phyloP scores from a whole-genome alignment of 2,329 filamentous ascomycete genomes.

The Alternaria arborescens region DNA sequence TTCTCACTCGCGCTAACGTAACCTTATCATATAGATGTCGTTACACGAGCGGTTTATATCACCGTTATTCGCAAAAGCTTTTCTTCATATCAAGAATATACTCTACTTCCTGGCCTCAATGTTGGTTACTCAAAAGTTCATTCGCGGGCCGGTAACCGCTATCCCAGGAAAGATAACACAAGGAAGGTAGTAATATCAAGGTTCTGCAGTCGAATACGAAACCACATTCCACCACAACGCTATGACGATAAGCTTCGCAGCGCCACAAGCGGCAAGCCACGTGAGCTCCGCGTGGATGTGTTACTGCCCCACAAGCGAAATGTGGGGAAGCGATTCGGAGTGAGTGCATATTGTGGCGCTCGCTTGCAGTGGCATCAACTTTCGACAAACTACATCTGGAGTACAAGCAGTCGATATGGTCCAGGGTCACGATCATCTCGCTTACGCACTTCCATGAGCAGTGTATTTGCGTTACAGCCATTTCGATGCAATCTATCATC shows the following conservation, averaged over 20 bases:
- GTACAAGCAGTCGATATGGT: background rate
- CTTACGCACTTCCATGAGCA: background rate
- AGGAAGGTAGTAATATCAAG: background rate
- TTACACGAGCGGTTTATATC: background rate
- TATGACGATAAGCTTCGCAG: background rate
- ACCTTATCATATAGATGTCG: background rate
- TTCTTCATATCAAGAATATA: too few species aligned
- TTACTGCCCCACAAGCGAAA: conserved; percentile 14
- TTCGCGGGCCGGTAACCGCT: background rate
- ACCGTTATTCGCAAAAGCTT: background rate
- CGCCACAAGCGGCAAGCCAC: conserved; percentile 6
- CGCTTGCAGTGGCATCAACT: background rate
- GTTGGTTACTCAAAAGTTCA: background rate
- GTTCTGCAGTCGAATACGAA: background rate
- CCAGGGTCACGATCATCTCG: background rate
- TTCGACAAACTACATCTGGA: background rate
- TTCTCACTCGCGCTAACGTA: background rate
- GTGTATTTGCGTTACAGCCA: background rate
- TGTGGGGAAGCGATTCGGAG: conserved; percentile 21
- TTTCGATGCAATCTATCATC: background rate
- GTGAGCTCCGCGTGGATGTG: conserved; percentile 3
- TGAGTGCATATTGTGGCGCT: conserved; percentile 2
- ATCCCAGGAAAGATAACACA: background rate
- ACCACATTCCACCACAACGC: background rate
- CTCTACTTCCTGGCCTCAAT: background rate